Evolutionary conservation across 1,139 yeast genomes (phyloP), one percentile per base, ranked within the genome.

Genomic region (Sugiyamaella sp.): DNA sequence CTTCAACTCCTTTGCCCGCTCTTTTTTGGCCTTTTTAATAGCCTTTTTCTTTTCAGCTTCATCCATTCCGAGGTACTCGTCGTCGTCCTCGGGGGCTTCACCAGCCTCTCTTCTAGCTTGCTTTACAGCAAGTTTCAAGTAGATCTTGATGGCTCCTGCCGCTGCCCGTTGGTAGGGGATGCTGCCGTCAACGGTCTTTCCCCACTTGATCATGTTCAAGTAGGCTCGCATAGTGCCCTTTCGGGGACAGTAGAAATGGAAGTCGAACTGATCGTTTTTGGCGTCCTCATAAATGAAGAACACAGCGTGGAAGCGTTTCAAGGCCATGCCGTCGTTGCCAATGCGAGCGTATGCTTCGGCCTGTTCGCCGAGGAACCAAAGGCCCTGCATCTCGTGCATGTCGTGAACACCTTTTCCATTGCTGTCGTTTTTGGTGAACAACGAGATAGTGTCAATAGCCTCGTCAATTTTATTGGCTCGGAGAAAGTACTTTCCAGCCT

Each of bases 201-300:
- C 96, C 98, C 98, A 93, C 47, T 75, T 71, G 52, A 91, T 63
- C 77, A 88, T 81, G 24, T 82, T 84, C 37, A 88, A 63, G 66
- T 93, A 93, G 21, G 93, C 85, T 58, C 96, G 79, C 24, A 95
- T 85, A 3, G 98, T 89, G 14, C 98, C 98, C 63, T 86, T 84
- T 72, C 97, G 82, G 77, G 89, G 81, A 68, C 96, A 86, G 70
- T 89, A 93, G 44, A 87, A 85, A 70, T 93, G 99, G 84, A 93
- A 93, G 68, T 93, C 99, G 63, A 86, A 80, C 72, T 93, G 97
- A 66, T 95, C 99, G 58, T 81, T 82, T 67, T 76, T 80, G 71
- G 85, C 89, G 54, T 82, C 87, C 49, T 81, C 79, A 71, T 84
- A 89, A 27, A 86, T 80, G 57, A 83, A 82, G 51, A 83, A 74